A percentile compares a stretch with the other conserved stretches of the same genome.
phyloP scores from a whole-genome alignment of 2,329 filamentous ascomycete genomes.

The Diaporthe capsici region DNA sequence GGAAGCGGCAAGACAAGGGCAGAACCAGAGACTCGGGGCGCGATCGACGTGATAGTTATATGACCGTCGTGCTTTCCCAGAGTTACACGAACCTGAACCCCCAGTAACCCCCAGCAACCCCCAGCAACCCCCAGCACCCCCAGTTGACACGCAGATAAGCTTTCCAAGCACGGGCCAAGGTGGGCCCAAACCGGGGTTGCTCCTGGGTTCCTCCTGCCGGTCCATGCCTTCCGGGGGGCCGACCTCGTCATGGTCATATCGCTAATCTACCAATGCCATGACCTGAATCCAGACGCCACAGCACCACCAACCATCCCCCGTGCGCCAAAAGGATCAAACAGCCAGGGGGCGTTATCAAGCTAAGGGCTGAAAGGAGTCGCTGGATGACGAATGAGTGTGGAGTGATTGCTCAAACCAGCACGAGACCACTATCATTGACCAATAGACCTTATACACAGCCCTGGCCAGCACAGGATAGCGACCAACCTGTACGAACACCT shows the following conservation, averaged over 20 bases:
- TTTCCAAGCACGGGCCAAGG: conserved; percentile 3
- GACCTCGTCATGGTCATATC: conserved; percentile 7
- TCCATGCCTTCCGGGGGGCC: neutral
- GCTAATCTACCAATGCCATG: conserved; percentile 18
- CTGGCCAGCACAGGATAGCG: neutral
- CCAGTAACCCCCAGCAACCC: too few relatives aligned
- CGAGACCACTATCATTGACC: conserved; percentile 6
- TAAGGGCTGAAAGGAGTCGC: conserved; percentile 17
- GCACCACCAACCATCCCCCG: neutral
- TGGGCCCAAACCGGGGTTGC: neutral
- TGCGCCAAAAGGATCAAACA: conserved; percentile 9
- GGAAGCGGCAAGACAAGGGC: neutral
- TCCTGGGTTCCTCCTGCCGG: neutral
- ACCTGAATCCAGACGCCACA: neutral
- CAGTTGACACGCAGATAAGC: conserved; percentile 15
- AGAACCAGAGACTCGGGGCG: neutral
- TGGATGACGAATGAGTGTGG: conserved; percentile 12
- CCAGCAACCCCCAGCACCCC: too few relatives aligned
- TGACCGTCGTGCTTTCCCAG: neutral
- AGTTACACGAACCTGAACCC: neutral
- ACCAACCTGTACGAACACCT: conserved; percentile 18
- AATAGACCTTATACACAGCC: neutral
- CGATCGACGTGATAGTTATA: conserved; percentile 15
- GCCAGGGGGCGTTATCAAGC: neutral
- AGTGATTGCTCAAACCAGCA: neutral